phyloP scores from a whole-genome alignment of 108 stramenopile genomes.

The Pseudonitzschia pungens region DNA sequence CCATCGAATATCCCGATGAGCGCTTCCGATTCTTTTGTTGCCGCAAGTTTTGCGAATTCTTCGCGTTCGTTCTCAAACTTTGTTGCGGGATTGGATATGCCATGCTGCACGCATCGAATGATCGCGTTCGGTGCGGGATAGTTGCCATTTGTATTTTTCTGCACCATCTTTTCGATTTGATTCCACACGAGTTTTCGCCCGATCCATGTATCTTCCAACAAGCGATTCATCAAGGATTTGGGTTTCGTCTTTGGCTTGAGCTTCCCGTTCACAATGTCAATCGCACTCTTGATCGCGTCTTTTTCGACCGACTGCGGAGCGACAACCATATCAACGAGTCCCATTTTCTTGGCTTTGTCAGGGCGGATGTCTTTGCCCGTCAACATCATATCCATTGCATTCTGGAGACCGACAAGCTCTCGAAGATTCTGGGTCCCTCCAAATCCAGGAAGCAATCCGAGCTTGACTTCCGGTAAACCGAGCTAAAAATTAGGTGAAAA shows the following conservation, averaged over 20 bases:
- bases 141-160: conserved; percentile 93
- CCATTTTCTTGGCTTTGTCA: conserved; percentile 97
- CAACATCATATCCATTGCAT: conserved; percentile 96
- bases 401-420: conserved; percentile 87
- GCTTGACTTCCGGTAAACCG: conserved; percentile 97
- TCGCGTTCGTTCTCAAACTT: conserved; percentile 91
- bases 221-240: conserved; percentile 73
- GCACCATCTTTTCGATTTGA: conserved; percentile 88
- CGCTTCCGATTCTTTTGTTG: conserved; percentile 91
- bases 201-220: conserved; percentile 90
- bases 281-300: conserved; percentile 86
- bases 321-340: conserved; percentile 94
- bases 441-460: conserved; percentile 97
- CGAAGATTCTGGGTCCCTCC: conserved; percentile 98
- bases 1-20: conserved; percentile 97
- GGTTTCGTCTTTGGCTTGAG: conserved; percentile 87
- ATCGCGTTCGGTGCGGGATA: conserved; percentile 96
- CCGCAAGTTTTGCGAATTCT: conserved; percentile 95
- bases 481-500: conserved; percentile 5
- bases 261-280: conserved; percentile 79
- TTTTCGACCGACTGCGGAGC: conserved; percentile 85
- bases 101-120: conserved; percentile 91
- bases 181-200: conserved; percentile 93
- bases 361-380: conserved; percentile 95
- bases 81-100: conserved; percentile 69